Conservation (phyloP, 23 red algal species). For the Gracilaria domingensis region DNA sequence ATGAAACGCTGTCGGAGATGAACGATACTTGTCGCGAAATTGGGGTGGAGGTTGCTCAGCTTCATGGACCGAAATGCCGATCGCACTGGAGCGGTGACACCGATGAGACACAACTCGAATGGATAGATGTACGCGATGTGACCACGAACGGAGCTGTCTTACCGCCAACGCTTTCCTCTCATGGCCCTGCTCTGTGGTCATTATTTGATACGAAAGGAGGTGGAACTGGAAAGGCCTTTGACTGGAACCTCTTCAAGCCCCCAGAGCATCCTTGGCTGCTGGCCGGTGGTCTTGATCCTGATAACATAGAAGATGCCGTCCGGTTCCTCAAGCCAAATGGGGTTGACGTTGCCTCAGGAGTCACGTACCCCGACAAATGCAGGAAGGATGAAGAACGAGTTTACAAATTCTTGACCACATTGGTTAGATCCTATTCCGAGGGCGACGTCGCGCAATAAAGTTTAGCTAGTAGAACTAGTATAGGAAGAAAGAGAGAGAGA, state of each 20-base stretch:
- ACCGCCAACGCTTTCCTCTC: not conserved
- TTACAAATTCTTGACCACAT: conserved; percentile 8
- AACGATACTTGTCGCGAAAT: conserved; percentile 10
- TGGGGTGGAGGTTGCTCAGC: conserved; percentile 57
- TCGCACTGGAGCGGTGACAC: not conserved
- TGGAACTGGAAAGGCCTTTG: conserved; percentile 75
- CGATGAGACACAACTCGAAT: conserved; percentile 10
- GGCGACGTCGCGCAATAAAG: not conserved
- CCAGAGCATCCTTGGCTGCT: conserved; percentile 74
- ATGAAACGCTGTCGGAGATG: conserved; percentile 62
- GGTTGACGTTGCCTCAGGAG: conserved; percentile 82
- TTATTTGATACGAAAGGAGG: conserved; percentile 78
- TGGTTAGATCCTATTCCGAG: conserved; percentile 10
- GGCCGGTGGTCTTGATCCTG: conserved; percentile 76
- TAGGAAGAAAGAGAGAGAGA: too few species aligned
- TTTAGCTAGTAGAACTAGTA: too few species aligned
- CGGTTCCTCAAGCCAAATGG: conserved; percentile 49
- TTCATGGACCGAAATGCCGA: conserved; percentile 64
- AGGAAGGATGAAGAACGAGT: conserved; percentile 57
- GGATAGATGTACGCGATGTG: conserved; percentile 70
- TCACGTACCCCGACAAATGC: conserved; percentile 49
- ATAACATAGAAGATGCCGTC: conserved; percentile 75
- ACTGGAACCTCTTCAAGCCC: conserved; percentile 61
- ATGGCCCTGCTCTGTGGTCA: conserved; percentile 40
- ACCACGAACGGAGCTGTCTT: conserved; percentile 11